Evolutionary conservation across 768 basidiomycete genomes (phyloP), one percentile per base, ranked within the genome.

Genomic region (Leccinellum luteum): DNA sequence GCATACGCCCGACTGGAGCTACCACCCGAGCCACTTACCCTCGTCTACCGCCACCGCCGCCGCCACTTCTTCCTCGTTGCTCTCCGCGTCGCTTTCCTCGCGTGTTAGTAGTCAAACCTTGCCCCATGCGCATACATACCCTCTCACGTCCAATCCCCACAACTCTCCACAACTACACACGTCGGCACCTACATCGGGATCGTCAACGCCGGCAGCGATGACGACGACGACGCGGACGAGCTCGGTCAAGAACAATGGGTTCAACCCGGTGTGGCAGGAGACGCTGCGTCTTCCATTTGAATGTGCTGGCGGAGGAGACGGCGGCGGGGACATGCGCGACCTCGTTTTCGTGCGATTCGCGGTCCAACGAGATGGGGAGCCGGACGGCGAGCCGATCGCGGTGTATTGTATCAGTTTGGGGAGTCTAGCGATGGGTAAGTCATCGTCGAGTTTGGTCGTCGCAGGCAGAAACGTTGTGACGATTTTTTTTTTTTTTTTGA

Each of bases 201-300:
- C n/a, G 4, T 41, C 38, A 5, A 41, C 38, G 14, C 38, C 25
- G 25, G 25, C 25, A 79, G 28, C 76, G 79, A 23, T 80, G 6
- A 70, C 86, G n/a, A 78, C 79, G 23, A 77, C 79, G 4, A 70
- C 71, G 54, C 79, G 81, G 44, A 96, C 92, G 4, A 74, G 73
- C 21, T 75, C 80, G 1, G 84, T 95, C 55, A 85, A 83, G 73
- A 88, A 92, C 69, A 95, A 95, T 67, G 92, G 94, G 0, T 94
- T 96, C 76, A 97, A 97, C 71, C 96, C 96, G 0, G 74, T 71
- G 2, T 98, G 94, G 91, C 80, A 92, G 60, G 85, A 94, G 64
- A 69, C 70, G 38, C 72, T 94, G 25, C 71, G 74, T 19, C 71
- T 95, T 21, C 85, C 86, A n/a, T 94, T 94, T 65, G 83, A 85